Percentiles rank a stretch among this genome's conserved stretches.
These are phyloP conservation scores for Lactarius hatsudake DNA, from an alignment of 768 basidiomycete species.

Conservation along the genomic window DNA sequence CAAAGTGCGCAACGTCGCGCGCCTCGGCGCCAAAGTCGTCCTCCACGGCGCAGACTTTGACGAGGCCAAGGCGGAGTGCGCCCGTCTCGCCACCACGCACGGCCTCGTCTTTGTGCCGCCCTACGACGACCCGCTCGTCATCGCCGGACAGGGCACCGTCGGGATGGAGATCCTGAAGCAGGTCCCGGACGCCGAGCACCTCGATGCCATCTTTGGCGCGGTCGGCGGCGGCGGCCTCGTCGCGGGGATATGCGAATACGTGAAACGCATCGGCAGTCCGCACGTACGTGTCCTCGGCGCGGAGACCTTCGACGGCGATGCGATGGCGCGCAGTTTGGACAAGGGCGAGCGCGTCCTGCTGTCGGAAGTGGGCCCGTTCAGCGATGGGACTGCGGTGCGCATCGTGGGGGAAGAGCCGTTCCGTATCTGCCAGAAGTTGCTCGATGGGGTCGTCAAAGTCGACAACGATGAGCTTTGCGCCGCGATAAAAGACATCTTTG, in stretches of 20 bases:
- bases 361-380: slow-evolving; percentile 91
- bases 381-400: slow-evolving; percentile 96
- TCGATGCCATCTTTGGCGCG: slow-evolving; percentile 87
- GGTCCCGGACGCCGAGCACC: slow-evolving; percentile 62
- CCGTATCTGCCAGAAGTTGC: slow-evolving; percentile 79
- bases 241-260: slow-evolving; percentile 87
- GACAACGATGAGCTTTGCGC: slow-evolving; percentile 98
- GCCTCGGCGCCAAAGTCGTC: slow-evolving; percentile 92
- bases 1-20: slow-evolving; percentile 93
- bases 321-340: slow-evolving; percentile 81
- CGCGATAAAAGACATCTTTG: slow-evolving; percentile 98
- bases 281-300: slow-evolving; percentile 79
- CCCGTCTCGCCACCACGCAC: slow-evolving; percentile 71
- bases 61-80: slow-evolving; percentile 93
- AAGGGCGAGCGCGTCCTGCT: slow-evolving; percentile 81
- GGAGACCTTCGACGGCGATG: slow-evolving; percentile 95
- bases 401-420: slow-evolving; percentile 95
- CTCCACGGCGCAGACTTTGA: slow-evolving; percentile 92
- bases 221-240: slow-evolving; percentile 93
- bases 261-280: slow-evolving; percentile 89
- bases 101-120: slow-evolving; percentile 91
- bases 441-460: slow-evolving; percentile 81
- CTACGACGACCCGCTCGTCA: slow-evolving; percentile 94
- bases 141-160: slow-evolving; percentile 95
- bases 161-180: slow-evolving; percentile 96